Base-by-base conservation (phyloP, 2,329 filamentous ascomycete genomes). In the Metarhizium humberi region DNA sequence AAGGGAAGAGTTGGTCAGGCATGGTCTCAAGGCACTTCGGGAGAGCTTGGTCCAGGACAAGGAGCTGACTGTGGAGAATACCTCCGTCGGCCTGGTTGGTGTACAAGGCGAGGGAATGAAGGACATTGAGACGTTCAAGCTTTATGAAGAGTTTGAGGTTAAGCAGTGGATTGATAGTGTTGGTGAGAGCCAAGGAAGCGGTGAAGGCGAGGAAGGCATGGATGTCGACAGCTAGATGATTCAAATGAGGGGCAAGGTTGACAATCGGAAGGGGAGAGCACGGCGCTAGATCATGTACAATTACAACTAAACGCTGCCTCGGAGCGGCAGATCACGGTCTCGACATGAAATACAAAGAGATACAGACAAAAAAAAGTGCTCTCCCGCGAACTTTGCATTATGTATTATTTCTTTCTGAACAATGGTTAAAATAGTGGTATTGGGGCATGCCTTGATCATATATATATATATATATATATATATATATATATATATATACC, bases 11-110 rank as follows among this genome's bases (percentile, higher is more conserved):
- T 77, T 99, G 67, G 86, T 99, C 65, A 85, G 84, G 73, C 94
- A 99, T 76, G 94, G 92, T 36, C 77, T 99, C 68, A 82, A 83
- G 68, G 92, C 94, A 52, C 78, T 99, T 69, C 96, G 96, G 80
- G 94, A 99, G 79, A 95, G 88, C 64, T 77, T 99, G 70, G 88
- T 89, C 56, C 92, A 97, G 81, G 94, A 99, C 75, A 95, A 95
- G 78, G 92, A 97, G 80, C 77, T 99, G 71, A 97, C 92, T 55
- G 84, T 96, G 45, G 94, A 97, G 71, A 99, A 99, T 76, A 96
- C 92, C 54, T 96, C 90, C 63, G 82, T 99, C 54, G 92, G 89
- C 42, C 79, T 96, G 58, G 88, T 92, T 25, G 92, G 92, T 10
- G 75, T 71, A 59, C 72, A 74, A 58, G 59, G 59, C 42, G 73